phyloP scores from a whole-genome alignment of 2,329 filamentous ascomycete species.

The Ceratocystis smalleyi region DNA sequence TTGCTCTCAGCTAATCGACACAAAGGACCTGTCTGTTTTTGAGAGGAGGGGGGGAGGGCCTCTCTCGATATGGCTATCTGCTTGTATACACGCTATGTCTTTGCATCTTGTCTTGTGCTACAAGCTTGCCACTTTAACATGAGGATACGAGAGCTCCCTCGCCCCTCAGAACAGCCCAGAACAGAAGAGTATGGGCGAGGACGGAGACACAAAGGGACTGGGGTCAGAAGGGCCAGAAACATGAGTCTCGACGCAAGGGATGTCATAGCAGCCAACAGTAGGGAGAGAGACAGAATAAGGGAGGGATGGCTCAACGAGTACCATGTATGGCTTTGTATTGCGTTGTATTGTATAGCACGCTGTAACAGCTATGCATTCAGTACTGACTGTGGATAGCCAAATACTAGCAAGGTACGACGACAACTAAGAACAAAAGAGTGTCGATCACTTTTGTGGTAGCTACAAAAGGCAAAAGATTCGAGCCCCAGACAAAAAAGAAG shows the following conservation, averaged over 20 bases:
- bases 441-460: not conserved
- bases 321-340: too few species aligned
- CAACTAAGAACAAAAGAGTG: not conserved
- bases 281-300: not conserved
- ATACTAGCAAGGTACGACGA: not conserved
- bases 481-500: not conserved
- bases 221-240: too few species aligned
- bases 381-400: too few species aligned
- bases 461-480: slow-evolving; percentile 2
- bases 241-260: too few species aligned
- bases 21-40: not conserved
- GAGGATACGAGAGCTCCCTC: not conserved
- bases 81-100: not conserved
- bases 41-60: not conserved
- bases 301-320: not conserved
- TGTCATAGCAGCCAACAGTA: not conserved
- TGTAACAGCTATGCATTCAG: too few species aligned
- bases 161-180: not conserved
- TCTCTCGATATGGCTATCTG: not conserved
- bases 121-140: not conserved
- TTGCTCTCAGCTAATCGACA: not conserved
- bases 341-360: too few species aligned
- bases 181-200: not conserved
- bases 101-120: not conserved
- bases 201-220: too few species aligned